Evolutionary conservation across 129 eudicot genomes (phyloP), one percentile per base, ranked within the genome.

Genomic region (Heracleum sosnowskyi): DNA sequence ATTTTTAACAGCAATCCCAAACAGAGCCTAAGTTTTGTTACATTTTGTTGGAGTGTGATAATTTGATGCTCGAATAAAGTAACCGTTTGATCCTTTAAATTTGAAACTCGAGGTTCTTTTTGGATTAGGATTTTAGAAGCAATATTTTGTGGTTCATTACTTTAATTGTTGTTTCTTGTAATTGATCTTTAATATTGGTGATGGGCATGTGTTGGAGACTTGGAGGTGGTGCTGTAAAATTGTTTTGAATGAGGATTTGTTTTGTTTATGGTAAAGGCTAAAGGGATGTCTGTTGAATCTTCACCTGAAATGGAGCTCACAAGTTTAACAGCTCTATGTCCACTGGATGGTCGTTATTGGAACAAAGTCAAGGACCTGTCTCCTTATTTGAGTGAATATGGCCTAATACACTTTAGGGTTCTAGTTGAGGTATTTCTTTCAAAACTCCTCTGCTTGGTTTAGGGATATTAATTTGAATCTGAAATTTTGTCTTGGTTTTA

Each of bases 291-390:
- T 87, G 79, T 79, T 77, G 85, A 79, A 55, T 79, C 71, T 86
- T 81, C 85, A 63, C 33, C 68, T 63, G 92, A 85, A 69, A 33
- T 81, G 83, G 97, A 91, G 85, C 97, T 86, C 44, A 86, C 92
- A 53, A 88, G 88, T 82, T 88, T 95, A 81, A 83, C 88, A 13
- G 96, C 97, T 72, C 66, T 95, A 69, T 91, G 92, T 70, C 97
- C 97, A 11, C 78, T 95, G 79, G 99, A 95, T 79, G 99, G 99
- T 40, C 94, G 96, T 36, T 95, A 95, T 71, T 80, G 98, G 93
- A 78, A 35, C 75, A 90, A 88, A 81, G 94, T 90, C 64, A 88
- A 95, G 88, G 98, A 91, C 40, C 80, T 95, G 82, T 80, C 96
- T 79, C 94, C 88, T 28, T 88, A 78, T 82, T 83, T 91, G 87